Conservation (phyloP, 176 grass and related monocot species). For the Alloteropsis semialata region DNA sequence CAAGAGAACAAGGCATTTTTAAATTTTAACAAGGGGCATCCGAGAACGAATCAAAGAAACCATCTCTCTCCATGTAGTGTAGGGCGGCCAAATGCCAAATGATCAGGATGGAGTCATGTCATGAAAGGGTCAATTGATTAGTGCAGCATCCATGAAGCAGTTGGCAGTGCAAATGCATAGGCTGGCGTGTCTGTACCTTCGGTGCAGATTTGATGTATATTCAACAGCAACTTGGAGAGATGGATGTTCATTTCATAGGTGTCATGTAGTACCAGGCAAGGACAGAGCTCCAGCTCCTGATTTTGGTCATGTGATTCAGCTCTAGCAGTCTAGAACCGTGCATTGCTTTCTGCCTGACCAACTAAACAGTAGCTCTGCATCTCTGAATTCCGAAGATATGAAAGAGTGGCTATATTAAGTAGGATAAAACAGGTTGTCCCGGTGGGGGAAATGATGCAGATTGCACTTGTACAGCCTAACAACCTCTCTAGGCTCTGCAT, state of each 20-base stretch:
- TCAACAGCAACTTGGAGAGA: conserved; percentile 12
- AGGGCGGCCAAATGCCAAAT: conserved; percentile 19
- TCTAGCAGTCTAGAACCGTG: conserved; percentile 2
- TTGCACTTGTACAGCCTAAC: conserved; percentile 6
- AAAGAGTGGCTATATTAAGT: neutral
- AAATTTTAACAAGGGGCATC: neutral
- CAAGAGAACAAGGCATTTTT: neutral
- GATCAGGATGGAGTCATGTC: conserved; percentile 6
- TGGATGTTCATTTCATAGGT: conserved; percentile 24
- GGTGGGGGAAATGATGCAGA: conserved; percentile 10
- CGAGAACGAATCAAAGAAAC: neutral
- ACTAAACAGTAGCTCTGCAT: conserved; percentile 3
- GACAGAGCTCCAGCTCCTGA: conserved; percentile 15
- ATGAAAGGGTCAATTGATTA: conserved; percentile 7
- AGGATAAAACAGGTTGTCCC: neutral
- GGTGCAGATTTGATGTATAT: conserved; percentile 10
- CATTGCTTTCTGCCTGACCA: conserved; percentile 26
- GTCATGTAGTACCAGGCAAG: conserved; percentile 4
- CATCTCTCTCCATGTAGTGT: neutral
- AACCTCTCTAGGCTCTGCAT: neutral
- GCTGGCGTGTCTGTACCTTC: conserved; percentile 30
- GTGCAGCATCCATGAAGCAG: conserved; percentile 4
- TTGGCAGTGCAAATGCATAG: conserved; percentile 17
- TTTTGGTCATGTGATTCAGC: conserved; percentile 34
- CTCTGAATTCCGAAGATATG: neutral